Conservation (phyloP, 2,329 filamentous ascomycete genomes). For the Verticillium zaregamsianum region DNA sequence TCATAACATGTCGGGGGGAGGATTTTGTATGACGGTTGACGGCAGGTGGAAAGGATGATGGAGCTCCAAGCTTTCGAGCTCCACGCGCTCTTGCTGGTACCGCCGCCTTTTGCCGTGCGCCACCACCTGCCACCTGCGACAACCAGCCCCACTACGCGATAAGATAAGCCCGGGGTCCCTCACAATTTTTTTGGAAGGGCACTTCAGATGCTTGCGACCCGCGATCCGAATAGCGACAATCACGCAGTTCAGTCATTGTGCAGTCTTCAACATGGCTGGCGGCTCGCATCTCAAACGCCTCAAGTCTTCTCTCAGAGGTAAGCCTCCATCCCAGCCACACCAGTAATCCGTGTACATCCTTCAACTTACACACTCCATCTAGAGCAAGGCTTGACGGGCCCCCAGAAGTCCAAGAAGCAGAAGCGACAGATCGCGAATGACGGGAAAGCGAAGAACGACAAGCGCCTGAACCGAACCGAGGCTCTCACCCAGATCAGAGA, state of each 20-base stretch:
- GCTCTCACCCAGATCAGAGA: constrained; percentile 85
- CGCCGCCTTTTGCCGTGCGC: constrained; percentile 11
- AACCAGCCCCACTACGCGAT: constrained; percentile 14
- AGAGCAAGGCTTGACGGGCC: constrained; percentile 85
- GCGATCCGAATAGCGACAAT: constrained; percentile 2
- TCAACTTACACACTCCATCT: neutral
- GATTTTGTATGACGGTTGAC: neutral
- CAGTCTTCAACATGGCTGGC: constrained; percentile 63
- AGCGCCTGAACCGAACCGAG: constrained; percentile 65
- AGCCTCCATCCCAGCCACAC: neutral
- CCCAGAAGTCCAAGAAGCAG: constrained; percentile 93
- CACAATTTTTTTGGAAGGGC: constrained; percentile 16
- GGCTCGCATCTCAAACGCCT: constrained; percentile 93
- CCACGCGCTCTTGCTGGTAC: neutral
- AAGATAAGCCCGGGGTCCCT: constrained; percentile 18
- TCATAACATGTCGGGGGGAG: neutral
- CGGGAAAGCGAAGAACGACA: constrained; percentile 60
- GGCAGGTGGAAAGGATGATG: neutral
- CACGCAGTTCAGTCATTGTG: constrained; percentile 4
- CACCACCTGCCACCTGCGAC: constrained; percentile 11
- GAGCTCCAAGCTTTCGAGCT: neutral
- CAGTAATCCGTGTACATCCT: neutral
- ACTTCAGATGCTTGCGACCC: neutral
- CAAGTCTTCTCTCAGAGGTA: constrained; percentile 71
- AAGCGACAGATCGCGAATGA: constrained; percentile 59